phyloP scores from a whole-genome alignment of 306 rosid genomes.

The Clitoria ternatea region DNA sequence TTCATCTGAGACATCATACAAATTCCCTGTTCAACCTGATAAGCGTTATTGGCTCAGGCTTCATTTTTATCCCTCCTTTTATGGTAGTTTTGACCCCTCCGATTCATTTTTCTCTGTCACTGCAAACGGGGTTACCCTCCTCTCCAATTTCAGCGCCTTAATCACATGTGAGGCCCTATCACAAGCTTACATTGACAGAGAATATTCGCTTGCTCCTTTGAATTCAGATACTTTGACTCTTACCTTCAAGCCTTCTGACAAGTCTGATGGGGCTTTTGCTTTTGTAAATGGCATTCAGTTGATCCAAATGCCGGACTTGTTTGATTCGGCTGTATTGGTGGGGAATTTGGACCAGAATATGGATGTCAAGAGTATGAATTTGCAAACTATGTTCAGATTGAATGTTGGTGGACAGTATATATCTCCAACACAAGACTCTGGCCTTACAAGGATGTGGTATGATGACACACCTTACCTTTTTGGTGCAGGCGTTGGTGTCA shows the following conservation, averaged over 20 bases:
- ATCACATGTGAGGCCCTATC: constrained; percentile 46
- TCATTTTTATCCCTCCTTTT: constrained; percentile 47
- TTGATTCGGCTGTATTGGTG: constrained; percentile 29
- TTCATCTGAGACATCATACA: constrained; percentile 35
- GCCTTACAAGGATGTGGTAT: constrained; percentile 47
- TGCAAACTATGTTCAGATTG: constrained; percentile 49
- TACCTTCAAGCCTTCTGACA: constrained; percentile 43
- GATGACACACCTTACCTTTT: constrained; percentile 45
- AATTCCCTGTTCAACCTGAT: constrained; percentile 23
- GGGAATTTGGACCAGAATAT: constrained; percentile 22
- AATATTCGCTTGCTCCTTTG: constrained; percentile 47
- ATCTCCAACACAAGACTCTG: constrained; percentile 42
- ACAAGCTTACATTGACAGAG: constrained; percentile 46
- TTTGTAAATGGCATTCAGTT: constrained; percentile 50
- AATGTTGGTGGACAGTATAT: constrained; percentile 55
- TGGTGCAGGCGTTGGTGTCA: constrained; percentile 38
- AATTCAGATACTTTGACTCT: constrained; percentile 28
- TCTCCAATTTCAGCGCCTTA: constrained; percentile 46
- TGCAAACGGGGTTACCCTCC: constrained; percentile 43
- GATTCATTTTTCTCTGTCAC: constrained; percentile 42
- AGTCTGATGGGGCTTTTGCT: constrained; percentile 28
- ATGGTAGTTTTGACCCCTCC: constrained; percentile 12
- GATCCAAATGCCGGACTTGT: constrained; percentile 36
- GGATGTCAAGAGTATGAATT: constrained; percentile 23
- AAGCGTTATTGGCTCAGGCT: constrained; percentile 54